Percentiles rank a stretch among this genome's conserved stretches.
phyloP scores from a whole-genome alignment of 2,329 filamentous ascomycete species.

The Neophaeococcomyces mojaviensis region DNA sequence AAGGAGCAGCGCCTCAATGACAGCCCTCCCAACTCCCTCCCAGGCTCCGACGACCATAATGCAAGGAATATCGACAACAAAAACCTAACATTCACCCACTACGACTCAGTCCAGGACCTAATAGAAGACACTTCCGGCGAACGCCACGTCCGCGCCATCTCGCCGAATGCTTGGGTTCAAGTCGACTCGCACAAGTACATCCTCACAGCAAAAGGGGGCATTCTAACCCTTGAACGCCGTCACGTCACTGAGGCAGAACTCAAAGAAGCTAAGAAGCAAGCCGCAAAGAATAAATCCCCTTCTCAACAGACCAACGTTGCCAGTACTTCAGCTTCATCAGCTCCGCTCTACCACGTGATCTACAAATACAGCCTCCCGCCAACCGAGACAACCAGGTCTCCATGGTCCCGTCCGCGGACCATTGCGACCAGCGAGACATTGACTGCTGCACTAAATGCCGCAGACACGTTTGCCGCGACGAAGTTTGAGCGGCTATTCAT shows the following conservation, averaged over 20 bases:
- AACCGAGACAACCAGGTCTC: slow-evolving; percentile 32
- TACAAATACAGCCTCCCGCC: slow-evolving; percentile 20
- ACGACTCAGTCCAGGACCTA: slow-evolving; percentile 84
- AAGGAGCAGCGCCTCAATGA: slow-evolving; percentile 37
- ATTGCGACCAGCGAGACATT: slow-evolving; percentile 62
- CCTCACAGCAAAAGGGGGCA: slow-evolving; percentile 58
- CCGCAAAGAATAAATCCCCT: slow-evolving; percentile 12
- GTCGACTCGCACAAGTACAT: slow-evolving; percentile 64
- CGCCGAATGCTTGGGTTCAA: slow-evolving; percentile 73
- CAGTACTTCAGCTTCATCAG: background rate
- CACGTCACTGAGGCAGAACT: background rate
- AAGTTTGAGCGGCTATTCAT: slow-evolving; percentile 64
- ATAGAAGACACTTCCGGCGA: slow-evolving; percentile 76
- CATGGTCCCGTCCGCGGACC: slow-evolving; percentile 61
- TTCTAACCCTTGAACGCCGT: slow-evolving; percentile 44
- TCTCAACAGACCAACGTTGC: slow-evolving; percentile 3
- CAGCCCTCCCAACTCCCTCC: slow-evolving; percentile 11
- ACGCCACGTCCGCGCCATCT: slow-evolving; percentile 67
- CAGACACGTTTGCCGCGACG: slow-evolving; percentile 68
- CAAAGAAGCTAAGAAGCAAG: slow-evolving; percentile 23
- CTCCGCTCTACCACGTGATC: slow-evolving; percentile 10
- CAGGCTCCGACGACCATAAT: background rate
- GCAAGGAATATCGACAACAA: slow-evolving; percentile 25
- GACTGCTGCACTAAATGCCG: slow-evolving; percentile 69
- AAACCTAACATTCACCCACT: slow-evolving; percentile 75